Evolutionary conservation across 208 protist genomes (phyloP), one percentile per base, ranked within the genome.

Genomic region (Acanthamoeba quina): DNA sequence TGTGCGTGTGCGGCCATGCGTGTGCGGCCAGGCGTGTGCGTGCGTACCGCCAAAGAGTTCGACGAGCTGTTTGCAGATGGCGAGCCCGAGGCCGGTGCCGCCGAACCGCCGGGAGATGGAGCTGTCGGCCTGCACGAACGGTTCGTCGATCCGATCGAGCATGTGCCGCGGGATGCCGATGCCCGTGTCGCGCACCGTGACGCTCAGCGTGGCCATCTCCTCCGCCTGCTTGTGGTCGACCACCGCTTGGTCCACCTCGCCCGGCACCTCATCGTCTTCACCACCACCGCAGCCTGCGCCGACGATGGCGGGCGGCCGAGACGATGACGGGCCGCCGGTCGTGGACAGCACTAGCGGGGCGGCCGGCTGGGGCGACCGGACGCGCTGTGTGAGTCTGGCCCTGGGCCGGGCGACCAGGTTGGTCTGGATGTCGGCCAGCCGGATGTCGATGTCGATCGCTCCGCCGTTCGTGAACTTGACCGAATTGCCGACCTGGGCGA

Each of bases 1-100:
- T 58, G 49, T 58, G 17, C 17, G 54, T 60, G 54, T 26, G 54
- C 19, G 54, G 47, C 11, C 4, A 0, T 58, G 54, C 15, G 54
- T 6, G 54, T 56, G 15, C 17, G 52, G 10, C 52, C 0, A 2
- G 24, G 54, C 15, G 54, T 60, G 54, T 60, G 54, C 21, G 19
- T 60, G 66, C 11, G 66, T 26, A 78, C 70, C 70, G 21, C 24
- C 24, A 13, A 78, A 78, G 70, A 88, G 54, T 5, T 54, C 47
- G 15, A 88, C 80, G 29, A 88, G 54, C n/a, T 88, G 80, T 13
- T 88, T 88, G 80, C 80, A 64, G 19, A 88, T 88, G 47, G 80
- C 80, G 26, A 88, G 49, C 17, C 80, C 80, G n/a, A 88, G 80
- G n/a, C 80, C 80, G 26, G 44, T 60, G 49, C 80, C 80, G 49